Base-by-base conservation (phyloP, 257 asterid genomes). In the Avicennia marina region DNA sequence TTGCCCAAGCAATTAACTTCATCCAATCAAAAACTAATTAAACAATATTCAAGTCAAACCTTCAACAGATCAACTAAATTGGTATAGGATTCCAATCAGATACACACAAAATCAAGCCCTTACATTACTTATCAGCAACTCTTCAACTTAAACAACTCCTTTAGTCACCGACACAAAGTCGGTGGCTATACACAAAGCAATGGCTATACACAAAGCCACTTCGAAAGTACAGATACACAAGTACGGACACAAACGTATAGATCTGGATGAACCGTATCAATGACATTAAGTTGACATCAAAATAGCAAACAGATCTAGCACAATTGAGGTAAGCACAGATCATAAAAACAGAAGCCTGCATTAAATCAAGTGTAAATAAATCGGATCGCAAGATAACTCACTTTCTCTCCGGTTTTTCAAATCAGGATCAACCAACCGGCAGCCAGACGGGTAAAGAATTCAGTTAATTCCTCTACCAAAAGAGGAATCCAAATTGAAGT, bases 221-320 rank as follows among this genome's bases (percentile, higher is more conserved):
- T 19, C 39, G 17, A 10, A 50, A 12, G 26, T 34, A 58, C 31
- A 42, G 20, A 59, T 21, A 22, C 36, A 22, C 34, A 15, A 8
- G 33, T 7, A 45, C 1, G n/a, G n/a, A 61, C 13, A 54, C 36
- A 33, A 33, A 33, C 64, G 42, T 10, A 12, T 33, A 70, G 74
- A 70, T 75, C 77, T 58, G 60, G 57, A 52, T 10, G 16, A 47
- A 57, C 52, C 33, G 42, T 21, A 22, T 44, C 42, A 42, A 53
- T 27, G 53, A 17, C 73, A 71, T 52, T 38, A 9, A 36, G 62
- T 58, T 41, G 49, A 36, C 17, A 42, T 41, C 46, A 26, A 25
- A 51, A 44, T 20, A 55, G 48, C 56, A 33, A 16, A 56, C 65
- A 53, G 74, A 75, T 70, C 77, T 66, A 75, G 65, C 63, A 17